Evolutionary conservation across 202 grass and related monocot species (phyloP).

Genomic region (Saccharum hybrid): DNA sequence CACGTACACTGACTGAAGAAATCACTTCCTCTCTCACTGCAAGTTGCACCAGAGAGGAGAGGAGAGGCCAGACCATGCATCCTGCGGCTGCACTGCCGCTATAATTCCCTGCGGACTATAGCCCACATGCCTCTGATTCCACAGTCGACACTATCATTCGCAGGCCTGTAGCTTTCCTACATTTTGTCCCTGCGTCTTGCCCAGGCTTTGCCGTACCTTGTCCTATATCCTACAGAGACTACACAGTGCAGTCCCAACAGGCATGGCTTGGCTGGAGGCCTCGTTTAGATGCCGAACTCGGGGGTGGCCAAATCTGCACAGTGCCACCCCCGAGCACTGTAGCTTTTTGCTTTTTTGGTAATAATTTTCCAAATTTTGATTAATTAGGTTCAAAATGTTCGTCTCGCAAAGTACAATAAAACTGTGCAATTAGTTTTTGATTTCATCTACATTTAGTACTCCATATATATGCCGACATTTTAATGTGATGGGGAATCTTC

Average conservation of each 20-base stretch:
- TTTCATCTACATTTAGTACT: no score
- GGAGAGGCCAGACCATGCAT: slow-evolving; percentile 22
- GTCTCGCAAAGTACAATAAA: no score
- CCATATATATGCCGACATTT: no score
- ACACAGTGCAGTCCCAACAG: slow-evolving; percentile 25
- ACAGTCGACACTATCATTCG: slow-evolving; percentile 73
- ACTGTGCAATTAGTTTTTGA: no score
- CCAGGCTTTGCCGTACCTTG: slow-evolving; percentile 63
- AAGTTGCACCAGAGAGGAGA: not conserved
- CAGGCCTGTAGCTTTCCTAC: slow-evolving; percentile 59
- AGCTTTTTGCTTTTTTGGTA: no score
- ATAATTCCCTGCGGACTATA: slow-evolving; percentile 65
- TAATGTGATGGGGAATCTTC: no score
- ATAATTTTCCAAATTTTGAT: no score
- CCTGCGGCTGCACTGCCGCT: slow-evolving; percentile 28
- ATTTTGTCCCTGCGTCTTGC: slow-evolving; percentile 59
- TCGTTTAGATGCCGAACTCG: no score
- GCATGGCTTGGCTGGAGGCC: slow-evolving; percentile 48
- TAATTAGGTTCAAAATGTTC: no score
- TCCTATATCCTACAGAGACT: not conserved
- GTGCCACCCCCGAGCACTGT: no score
- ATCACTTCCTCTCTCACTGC: not conserved
- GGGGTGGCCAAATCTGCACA: no score
- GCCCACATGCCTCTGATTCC: slow-evolving; percentile 61
- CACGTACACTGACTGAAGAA: slow-evolving; percentile 7